phyloP scores from a whole-genome alignment of 495 filamentous ascomycete species.

The Penicillium canariense region DNA sequence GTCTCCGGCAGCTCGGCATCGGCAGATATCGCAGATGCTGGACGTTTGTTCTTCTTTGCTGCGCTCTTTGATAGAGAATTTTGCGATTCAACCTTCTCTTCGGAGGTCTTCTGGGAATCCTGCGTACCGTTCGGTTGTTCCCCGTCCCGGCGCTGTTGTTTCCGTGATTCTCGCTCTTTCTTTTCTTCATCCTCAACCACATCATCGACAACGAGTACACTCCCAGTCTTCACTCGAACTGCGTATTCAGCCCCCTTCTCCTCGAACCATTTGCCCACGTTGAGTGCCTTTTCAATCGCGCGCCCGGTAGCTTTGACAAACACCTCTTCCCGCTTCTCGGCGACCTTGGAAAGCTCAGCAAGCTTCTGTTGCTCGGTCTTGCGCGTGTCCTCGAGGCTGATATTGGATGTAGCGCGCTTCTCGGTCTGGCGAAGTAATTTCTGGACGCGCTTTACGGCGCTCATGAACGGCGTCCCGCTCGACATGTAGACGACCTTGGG shows the following conservation, averaged over 20 bases:
- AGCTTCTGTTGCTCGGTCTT: slow-evolving; percentile 39
- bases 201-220: slow-evolving; percentile 70
- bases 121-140: not conserved
- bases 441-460: slow-evolving; percentile 75
- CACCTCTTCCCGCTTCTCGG: slow-evolving; percentile 56
- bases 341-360: slow-evolving; percentile 39
- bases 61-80: slow-evolving; percentile 19
- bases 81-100: not conserved
- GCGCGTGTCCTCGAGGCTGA: slow-evolving; percentile 36
- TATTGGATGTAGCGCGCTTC: slow-evolving; percentile 52
- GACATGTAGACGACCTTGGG: slow-evolving; percentile 80
- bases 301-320: slow-evolving; percentile 74
- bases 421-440: slow-evolving; percentile 65
- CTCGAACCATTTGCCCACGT: slow-evolving; percentile 63
- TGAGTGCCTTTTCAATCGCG: slow-evolving; percentile 70
- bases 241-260: slow-evolving; percentile 51
- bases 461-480: slow-evolving; percentile 70
- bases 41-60: slow-evolving; percentile 43
- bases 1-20: slow-evolving; percentile 58
- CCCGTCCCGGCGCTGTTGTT: slow-evolving; percentile 23
- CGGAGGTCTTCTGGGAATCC: not conserved
- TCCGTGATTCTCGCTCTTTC: slow-evolving; percentile 23
- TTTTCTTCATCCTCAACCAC: slow-evolving; percentile 46
- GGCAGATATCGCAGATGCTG: slow-evolving; percentile 24
- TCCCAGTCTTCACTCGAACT: slow-evolving; percentile 61